Evolutionary conservation across 768 basidiomycete species (phyloP), one percentile per base, ranked within the genome.

Genomic region (Leccinum sublutescens): DNA sequence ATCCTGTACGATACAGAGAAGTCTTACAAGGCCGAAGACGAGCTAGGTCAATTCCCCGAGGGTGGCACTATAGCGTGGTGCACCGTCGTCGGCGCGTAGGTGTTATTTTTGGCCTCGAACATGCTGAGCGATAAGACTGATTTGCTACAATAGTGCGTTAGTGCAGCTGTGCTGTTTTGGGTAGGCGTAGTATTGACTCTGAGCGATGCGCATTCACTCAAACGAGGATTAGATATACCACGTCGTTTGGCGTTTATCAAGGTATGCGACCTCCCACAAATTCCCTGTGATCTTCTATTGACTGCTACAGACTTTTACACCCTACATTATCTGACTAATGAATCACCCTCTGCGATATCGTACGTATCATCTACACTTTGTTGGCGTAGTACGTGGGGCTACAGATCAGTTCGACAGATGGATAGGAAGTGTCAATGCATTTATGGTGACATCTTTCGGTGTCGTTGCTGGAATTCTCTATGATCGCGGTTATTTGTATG

Each of bases 401-500:
- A 50, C 29, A 68, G 52, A 34, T 27, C 2, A 34, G 40, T 27
- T 36, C 5, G 58, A 36, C 51, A 74, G 75, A 12, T 78, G 75
- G 75, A 78, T 85, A 59, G 84, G 83, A 45, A 78, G 81, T 27
- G 64, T 77, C 17, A 80, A 83, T 62, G 64, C 78, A 1, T 77
- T 79, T 50, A 66, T 82, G 11, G 59, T 74, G 17, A 62, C 79
- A 21, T 65, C 68, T 0, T 60, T 70, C n/a, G 75, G 81, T 15
- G 56, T 80, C 11, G 33, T 82, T 38, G 66, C 78, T 5, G 84
- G 84, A 3, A 65, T 74, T 52, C 75, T 78, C 8, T 81, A 79
- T 60, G 84, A 85, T 55, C 73, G 73, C n/a, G 84, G 84, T 55
- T 79, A 80, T 70, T 82, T 80, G 79, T 80, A 58, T 17, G 68